Evolutionary conservation across 768 basidiomycete species (phyloP).

Genomic region (Kwoniella pini): DNA sequence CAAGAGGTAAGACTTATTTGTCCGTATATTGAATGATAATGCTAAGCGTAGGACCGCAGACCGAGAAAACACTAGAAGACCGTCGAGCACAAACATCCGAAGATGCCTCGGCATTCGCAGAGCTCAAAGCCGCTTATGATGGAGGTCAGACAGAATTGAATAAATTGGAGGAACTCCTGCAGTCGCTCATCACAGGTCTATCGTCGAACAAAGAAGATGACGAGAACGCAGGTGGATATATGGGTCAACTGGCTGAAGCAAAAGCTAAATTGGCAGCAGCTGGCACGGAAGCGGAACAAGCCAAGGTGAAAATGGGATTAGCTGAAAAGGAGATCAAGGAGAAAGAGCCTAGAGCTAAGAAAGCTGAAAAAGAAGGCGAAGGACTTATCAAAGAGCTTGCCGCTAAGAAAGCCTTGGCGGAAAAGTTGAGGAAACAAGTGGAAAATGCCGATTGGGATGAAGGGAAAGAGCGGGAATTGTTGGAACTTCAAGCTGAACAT

Average conservation of each 20-base stretch:
- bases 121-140: constrained; percentile 70
- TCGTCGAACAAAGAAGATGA: constrained; percentile 64
- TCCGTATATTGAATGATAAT: background rate
- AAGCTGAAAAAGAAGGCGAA: constrained; percentile 77
- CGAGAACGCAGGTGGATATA: constrained; percentile 79
- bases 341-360: constrained; percentile 77
- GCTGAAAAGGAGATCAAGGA: constrained; percentile 73
- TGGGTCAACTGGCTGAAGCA: constrained; percentile 91
- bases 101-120: constrained; percentile 62
- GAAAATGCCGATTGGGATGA: constrained; percentile 72
- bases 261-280: constrained; percentile 73
- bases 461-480: constrained; percentile 67
- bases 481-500: constrained; percentile 61
- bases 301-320: constrained; percentile 71
- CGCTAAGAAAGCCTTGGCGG: constrained; percentile 57
- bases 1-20: constrained; percentile 64
- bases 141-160: constrained; percentile 64
- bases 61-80: constrained; percentile 61
- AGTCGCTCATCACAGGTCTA: constrained; percentile 89
- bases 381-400: constrained; percentile 73
- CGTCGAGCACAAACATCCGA: constrained; percentile 66
- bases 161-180: constrained; percentile 86
- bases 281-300: constrained; percentile 80
- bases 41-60: constrained; percentile 56
- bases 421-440: constrained; percentile 61